Percentiles rank a stretch among this genome's conserved stretches.
phyloP scores from a whole-genome alignment of 192 early-diverging fungal genomes.

The Anaeromyces robustus region DNA sequence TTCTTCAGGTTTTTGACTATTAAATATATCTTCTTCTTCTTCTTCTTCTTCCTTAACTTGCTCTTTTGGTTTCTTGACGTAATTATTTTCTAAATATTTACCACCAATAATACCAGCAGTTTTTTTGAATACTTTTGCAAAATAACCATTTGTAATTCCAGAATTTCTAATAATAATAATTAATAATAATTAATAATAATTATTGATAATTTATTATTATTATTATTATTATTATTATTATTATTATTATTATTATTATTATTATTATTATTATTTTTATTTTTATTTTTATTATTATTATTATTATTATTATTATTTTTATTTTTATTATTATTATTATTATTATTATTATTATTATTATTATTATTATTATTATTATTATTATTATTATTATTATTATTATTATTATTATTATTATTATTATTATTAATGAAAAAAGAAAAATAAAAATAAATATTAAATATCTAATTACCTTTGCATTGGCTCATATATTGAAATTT shows the following conservation, averaged over 20 bases:
- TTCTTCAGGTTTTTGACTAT: not conserved
- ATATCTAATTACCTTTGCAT: slow-evolving; percentile 26
- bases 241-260: too few species aligned
- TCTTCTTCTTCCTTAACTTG: slow-evolving; percentile 14
- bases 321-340: too few species aligned
- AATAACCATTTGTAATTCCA: not conserved
- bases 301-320: too few species aligned
- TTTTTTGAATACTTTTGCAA: slow-evolving; percentile 5
- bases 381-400: too few species aligned
- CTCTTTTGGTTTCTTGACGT: slow-evolving; percentile 34
- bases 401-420: too few species aligned
- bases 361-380: too few species aligned
- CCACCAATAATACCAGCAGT: slow-evolving; percentile 45
- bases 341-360: too few species aligned
- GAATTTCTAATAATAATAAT: not conserved
- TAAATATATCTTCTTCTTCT: slow-evolving; percentile 7
- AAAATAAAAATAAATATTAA: too few species aligned
- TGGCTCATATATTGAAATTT: slow-evolving; percentile 49
- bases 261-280: too few species aligned
- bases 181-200: not conserved
- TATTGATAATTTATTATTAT: not conserved
- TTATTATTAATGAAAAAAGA: too few species aligned
- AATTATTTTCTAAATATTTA: slow-evolving; percentile 44
- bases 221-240: too few species aligned
- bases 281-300: too few species aligned